These are phyloP conservation scores for Suillus paluster DNA, from an alignment of 768 basidiomycete genomes.

Conservation along the genomic window DNA sequence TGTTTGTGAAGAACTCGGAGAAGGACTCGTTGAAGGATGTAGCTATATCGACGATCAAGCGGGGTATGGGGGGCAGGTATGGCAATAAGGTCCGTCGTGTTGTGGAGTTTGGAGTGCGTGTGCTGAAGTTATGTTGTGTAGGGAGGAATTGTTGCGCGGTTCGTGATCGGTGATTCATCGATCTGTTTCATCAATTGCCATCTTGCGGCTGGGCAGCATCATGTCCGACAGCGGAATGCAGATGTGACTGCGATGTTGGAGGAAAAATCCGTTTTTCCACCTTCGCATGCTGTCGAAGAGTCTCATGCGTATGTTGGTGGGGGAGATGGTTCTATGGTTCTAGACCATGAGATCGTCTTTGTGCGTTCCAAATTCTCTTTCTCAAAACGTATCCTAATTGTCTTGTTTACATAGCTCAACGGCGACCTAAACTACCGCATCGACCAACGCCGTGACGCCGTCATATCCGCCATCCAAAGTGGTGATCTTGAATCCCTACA, in stretches of 20 bases:
- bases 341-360: constrained; percentile 95
- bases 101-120: neutral
- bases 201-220: constrained; percentile 92
- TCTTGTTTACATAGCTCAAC: constrained; percentile 58
- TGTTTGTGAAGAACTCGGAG: constrained; percentile 75
- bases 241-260: constrained; percentile 90
- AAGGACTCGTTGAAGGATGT: constrained; percentile 63
- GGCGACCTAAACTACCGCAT: constrained; percentile 99
- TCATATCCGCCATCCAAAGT: constrained; percentile 69
- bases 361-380: constrained; percentile 40
- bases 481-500: constrained; percentile 68
- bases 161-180: constrained; percentile 90
- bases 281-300: constrained; percentile 50
- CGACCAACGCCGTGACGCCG: constrained; percentile 86
- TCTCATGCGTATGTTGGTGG: constrained; percentile 80
- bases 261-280: constrained; percentile 68
- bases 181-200: constrained; percentile 97
- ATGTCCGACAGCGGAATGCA: constrained; percentile 79
- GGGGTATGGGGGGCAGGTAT: constrained; percentile 91
- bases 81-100: constrained; percentile 85
- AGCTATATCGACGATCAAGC: constrained; percentile 82
- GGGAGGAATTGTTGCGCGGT: constrained; percentile 91
- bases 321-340: constrained; percentile 89
- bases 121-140: constrained; percentile 33
- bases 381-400: constrained; percentile 10